A percentile compares a stretch with the other conserved stretches of the same genome.
phyloP scores from a whole-genome alignment of 768 basidiomycete genomes.

The Paxillus rubicundulus region DNA sequence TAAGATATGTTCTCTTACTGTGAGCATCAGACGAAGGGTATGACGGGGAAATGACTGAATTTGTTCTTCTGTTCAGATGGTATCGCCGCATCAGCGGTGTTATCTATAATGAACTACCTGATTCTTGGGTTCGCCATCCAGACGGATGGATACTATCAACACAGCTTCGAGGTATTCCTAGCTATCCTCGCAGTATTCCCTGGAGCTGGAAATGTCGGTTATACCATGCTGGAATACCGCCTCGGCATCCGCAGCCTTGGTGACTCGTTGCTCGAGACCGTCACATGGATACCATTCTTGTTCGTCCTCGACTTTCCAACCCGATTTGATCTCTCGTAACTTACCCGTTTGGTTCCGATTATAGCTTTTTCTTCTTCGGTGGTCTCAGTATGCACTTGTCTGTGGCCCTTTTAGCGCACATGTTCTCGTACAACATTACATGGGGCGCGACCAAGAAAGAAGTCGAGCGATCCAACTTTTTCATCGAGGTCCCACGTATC shows the following conservation, averaged over 20 bases:
- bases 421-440: conserved; percentile 58
- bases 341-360: not conserved
- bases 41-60: not conserved
- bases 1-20: conserved; percentile 53
- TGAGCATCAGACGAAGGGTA: conserved; percentile 24
- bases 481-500: conserved; percentile 84
- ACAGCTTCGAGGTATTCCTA: conserved; percentile 77
- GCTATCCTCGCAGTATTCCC: conserved; percentile 72
- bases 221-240: conserved; percentile 69
- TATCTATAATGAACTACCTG: conserved; percentile 69
- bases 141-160: conserved; percentile 76
- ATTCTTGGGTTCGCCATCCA: conserved; percentile 68
- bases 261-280: conserved; percentile 21
- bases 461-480: conserved; percentile 87
- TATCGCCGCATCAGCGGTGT: conserved; percentile 63
- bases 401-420: conserved; percentile 52
- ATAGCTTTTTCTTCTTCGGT: conserved; percentile 54
- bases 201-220: conserved; percentile 69
- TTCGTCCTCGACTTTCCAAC: not conserved
- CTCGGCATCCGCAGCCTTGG: conserved; percentile 41
- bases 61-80: conserved; percentile 33
- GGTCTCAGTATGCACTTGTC: conserved; percentile 54
- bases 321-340: not conserved
- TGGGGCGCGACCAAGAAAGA: conserved; percentile 75
- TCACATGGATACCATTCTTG: conserved; percentile 37